Conservation (phyloP, 2,329 filamentous ascomycete species). For the Botrytis sinoallii region DNA sequence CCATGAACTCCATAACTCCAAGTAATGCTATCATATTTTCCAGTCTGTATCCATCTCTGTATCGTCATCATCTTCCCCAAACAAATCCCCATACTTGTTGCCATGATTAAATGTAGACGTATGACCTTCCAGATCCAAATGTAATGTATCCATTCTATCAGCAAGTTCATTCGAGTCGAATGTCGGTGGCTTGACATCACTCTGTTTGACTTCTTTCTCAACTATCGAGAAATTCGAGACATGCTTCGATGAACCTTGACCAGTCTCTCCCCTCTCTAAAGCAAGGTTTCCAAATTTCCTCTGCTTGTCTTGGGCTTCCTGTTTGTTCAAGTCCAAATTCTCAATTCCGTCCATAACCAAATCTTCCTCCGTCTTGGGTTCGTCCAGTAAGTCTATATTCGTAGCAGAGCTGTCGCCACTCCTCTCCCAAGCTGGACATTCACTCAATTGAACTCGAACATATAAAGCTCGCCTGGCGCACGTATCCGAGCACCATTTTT, state of each 20-base stretch:
- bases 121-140: constrained; percentile 37
- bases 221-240: constrained; percentile 48
- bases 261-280: constrained; percentile 47
- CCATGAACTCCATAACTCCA: constrained; percentile 19
- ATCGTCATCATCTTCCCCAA: constrained; percentile 22
- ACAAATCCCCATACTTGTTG: constrained; percentile 22
- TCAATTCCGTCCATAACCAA: constrained; percentile 32
- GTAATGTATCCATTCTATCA: constrained; percentile 33
- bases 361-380: constrained; percentile 52
- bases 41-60: constrained; percentile 32
- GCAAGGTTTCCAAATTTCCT: constrained; percentile 47
- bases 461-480: constrained; percentile 81
- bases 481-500: constrained; percentile 80
- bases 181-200: constrained; percentile 41
- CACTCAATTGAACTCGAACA: constrained; percentile 82
- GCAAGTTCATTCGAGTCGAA: constrained; percentile 38
- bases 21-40: constrained; percentile 28
- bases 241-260: constrained; percentile 28
- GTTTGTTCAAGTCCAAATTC: constrained; percentile 46
- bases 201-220: constrained; percentile 48
- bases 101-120: constrained; percentile 31
- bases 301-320: constrained; percentile 39
- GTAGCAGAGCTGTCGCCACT: constrained; percentile 37
- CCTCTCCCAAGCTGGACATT: constrained; percentile 82
- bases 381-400: constrained; percentile 62